Conservation (phyloP, 2,329 filamentous ascomycete genomes). For the Aspergillus niger region DNA sequence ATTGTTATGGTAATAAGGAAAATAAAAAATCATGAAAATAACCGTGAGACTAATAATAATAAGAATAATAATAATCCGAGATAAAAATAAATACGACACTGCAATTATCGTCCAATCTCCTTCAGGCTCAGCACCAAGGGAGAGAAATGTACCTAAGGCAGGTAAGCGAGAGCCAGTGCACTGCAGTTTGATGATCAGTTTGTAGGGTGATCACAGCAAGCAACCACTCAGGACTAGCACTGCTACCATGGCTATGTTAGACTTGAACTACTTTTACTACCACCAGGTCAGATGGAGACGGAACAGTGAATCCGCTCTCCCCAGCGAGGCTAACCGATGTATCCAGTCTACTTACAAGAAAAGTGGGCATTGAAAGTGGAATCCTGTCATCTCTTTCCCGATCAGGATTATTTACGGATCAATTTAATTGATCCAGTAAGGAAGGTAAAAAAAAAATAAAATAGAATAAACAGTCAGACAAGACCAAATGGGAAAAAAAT, state of each 20-base stretch:
- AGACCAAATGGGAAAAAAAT: not conserved
- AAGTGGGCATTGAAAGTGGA: not conserved
- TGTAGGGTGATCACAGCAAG: conserved; percentile 23
- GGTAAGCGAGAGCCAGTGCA: conserved; percentile 8
- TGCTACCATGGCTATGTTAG: conserved; percentile 19
- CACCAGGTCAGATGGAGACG: not conserved
- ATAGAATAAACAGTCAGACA: not conserved
- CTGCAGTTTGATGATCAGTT: conserved; percentile 12
- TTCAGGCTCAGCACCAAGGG: not conserved
- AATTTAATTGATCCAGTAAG: not conserved
- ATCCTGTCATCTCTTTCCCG: not conserved
- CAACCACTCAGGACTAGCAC: not conserved
- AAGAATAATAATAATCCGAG: conserved; percentile 9
- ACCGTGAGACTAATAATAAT: conserved; percentile 5
- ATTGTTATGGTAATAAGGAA: not conserved
- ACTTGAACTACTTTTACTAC: not conserved
- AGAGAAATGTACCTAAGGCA: not conserved
- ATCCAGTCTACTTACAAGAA: not conserved
- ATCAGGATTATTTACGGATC: not conserved
- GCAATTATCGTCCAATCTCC: conserved; percentile 1
- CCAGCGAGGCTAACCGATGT: not conserved
- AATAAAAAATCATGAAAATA: conserved; percentile 1
- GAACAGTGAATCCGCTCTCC: not conserved
- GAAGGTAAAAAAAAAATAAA: not conserved
- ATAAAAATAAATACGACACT: conserved; percentile 3